Base-by-base conservation (phyloP, 257 asterid genomes). In the Salvia splendens region DNA sequence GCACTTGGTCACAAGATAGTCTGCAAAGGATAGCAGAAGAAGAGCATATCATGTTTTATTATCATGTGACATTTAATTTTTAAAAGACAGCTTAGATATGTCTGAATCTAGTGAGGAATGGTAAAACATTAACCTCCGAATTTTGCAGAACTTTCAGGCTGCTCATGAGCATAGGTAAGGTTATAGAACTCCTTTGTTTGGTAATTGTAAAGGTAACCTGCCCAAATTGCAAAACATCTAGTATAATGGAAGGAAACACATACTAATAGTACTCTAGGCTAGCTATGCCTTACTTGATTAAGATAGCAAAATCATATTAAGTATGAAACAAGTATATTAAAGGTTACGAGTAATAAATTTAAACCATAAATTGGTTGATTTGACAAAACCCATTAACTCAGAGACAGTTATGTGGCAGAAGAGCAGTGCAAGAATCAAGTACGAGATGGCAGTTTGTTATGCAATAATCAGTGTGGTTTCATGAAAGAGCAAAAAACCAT, bases 201-300 rank as follows among this genome's bases (percentile, higher is more conserved):
- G 76, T 85, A 91, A 84, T 91, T 94, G 79, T 81, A 94, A 48
- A 94, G 96, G 81, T 94, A 87, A 73, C 99, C 99, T 94, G 92
- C 85, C 78, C 64, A 72, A 55, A 73, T 74, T 66, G 43, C 50
- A 75, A 45, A 61, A 14, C 4, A 72, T 20, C 16, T 5, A 65
- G 65, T 61, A 69, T 28, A 65, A 67, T 40, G n/a, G 59, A 71
- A 16, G 51, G 54, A 56, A 75, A 64, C 41, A 60, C 47, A 51
- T 50, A 53, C 15, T 49, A 55, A 65, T 16, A 50, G 59, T 69
- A 56, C 8, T 53, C 11, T 33, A 40, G 51, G 54, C 56, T 61
- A 70, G 60, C 43, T 71, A 46, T 30, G 14, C 45, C 42, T 11
- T 32, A 73, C 62, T 71, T 54, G 54, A 46, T 73, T 54, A 65